Evolutionary conservation across 2,329 filamentous ascomycete species (phyloP).

Genomic region (Calonectria pseudoturangicola): DNA sequence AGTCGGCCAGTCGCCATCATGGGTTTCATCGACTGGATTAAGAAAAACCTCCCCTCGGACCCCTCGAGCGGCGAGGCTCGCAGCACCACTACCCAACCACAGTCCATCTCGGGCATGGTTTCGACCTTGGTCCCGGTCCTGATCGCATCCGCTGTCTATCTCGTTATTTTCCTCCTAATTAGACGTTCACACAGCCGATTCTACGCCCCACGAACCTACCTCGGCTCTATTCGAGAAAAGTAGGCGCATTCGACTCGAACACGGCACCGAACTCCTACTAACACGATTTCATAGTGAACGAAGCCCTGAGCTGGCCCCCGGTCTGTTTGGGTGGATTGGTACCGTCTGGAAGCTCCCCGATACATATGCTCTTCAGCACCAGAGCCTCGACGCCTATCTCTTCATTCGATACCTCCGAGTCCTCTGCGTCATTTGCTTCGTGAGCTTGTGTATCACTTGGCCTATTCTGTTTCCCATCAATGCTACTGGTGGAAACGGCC

Average conservation of each 20-base stretch:
- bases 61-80: slow-evolving; percentile 51
- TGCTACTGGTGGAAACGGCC: slow-evolving; percentile 82
- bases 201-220: slow-evolving; percentile 73
- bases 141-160: slow-evolving; percentile 67
- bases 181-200: slow-evolving; percentile 70
- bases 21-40: slow-evolving; percentile 64
- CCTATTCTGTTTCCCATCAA: slow-evolving; percentile 90
- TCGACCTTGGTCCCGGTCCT: slow-evolving; percentile 73
- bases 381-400: slow-evolving; percentile 91
- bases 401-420: slow-evolving; percentile 91
- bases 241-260: slow-evolving; percentile 56
- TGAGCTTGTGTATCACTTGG: slow-evolving; percentile 88
- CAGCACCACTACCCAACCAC: slow-evolving; percentile 47
- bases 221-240: slow-evolving; percentile 69
- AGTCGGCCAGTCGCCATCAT: slow-evolving; percentile 53
- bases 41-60: slow-evolving; percentile 55
- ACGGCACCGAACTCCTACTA: slow-evolving; percentile 35
- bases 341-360: slow-evolving; percentile 80
- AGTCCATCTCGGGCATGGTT: slow-evolving; percentile 64
- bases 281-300: slow-evolving; percentile 66
- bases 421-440: slow-evolving; percentile 84
- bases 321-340: slow-evolving; percentile 77
- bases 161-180: slow-evolving; percentile 71
- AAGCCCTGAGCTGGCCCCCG: slow-evolving; percentile 72
- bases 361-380: slow-evolving; percentile 88